Evolutionary conservation across 2,329 filamentous ascomycete genomes (phyloP).

Genomic region (Aureobasidium sp.): DNA sequence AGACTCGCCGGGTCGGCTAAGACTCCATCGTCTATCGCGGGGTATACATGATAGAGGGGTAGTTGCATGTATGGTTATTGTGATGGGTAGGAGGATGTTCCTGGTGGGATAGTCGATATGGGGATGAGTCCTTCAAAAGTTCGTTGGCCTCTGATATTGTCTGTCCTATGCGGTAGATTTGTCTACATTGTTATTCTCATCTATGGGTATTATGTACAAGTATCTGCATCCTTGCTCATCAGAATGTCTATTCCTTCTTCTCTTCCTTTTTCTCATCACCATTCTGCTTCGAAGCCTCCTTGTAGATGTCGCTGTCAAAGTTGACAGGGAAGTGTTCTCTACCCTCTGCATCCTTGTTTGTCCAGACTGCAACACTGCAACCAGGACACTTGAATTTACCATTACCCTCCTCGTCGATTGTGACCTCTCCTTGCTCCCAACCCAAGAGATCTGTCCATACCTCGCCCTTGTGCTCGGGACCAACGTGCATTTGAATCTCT

Average conservation of each 20-base stretch:
- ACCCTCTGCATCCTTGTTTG: conserved; percentile 61
- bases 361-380: conserved; percentile 68
- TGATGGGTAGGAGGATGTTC: background rate
- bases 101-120: background rate
- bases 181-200: background rate
- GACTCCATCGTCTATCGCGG: too few species aligned
- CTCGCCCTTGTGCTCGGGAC: conserved; percentile 55
- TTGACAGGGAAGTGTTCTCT: conserved; percentile 49
- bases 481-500: conserved; percentile 68
- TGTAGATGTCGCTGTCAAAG: conserved; percentile 29
- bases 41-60: background rate
- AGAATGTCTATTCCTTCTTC: background rate
- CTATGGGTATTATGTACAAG: background rate
- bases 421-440: conserved; percentile 61
- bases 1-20: too few species aligned
- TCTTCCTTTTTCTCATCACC: conserved; percentile 2
- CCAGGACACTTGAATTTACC: conserved; percentile 62
- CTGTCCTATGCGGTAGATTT: background rate
- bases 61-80: background rate
- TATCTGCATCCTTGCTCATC: background rate
- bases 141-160: background rate
- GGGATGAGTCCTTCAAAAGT: too few species aligned
- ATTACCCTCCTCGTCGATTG: conserved; percentile 65
- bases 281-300: conserved; percentile 17
- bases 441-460: conserved; percentile 71